Base-by-base conservation (phyloP, 1,139 yeast genomes). In the Hanseniaspora gamundiae region DNA sequence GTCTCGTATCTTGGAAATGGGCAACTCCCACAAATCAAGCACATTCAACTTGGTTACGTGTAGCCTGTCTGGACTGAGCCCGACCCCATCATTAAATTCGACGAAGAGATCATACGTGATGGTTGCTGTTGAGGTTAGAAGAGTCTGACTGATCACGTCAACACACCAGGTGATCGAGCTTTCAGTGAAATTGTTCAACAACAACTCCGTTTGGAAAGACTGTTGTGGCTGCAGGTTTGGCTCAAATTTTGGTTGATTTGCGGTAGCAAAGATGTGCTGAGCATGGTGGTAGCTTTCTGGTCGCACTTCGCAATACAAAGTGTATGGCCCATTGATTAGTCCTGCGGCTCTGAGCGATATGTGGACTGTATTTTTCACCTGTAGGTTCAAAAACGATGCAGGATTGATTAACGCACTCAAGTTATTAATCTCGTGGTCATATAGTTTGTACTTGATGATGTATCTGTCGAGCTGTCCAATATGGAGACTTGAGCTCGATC, bases 281-380 rank as follows among this genome's bases (percentile, higher is more conserved):
- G 72, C 65, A 48, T 75, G 80, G 44, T 76, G 71, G 56, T 77
- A 91, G 27, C 74, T 82, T 9, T 65, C 73, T 0, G 84, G 71
- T 42, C 79, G 65, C 43, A 93, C 78, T 60, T 91, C 96, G 20
- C 80, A 91, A 55, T 88, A 91, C 2, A 91, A 60, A n/a, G 83
- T 73, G 56, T 77, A 88, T 0, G 98, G 98, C 0, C 97, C 98
- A 7, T 26, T 14, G 38, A 87, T 80, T 22, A 91, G 65, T 57
- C 81, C 85, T 0, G 95, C 95, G 0, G 97, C 95, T 40, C 96
- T 64, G 52, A 84, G 64, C 0, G 95, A 78, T 10, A 84, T 60
- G 46, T 78, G 76, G 54, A 86, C 95, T 5, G 68, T 69, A 60
- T 91, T 91, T 52, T 76, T 77, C 35, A 91, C 73, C 51, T 76